Evolutionary conservation across 2,329 filamentous ascomycete species (phyloP).

Genomic region (Stagonosporopsis rhizophila): DNA sequence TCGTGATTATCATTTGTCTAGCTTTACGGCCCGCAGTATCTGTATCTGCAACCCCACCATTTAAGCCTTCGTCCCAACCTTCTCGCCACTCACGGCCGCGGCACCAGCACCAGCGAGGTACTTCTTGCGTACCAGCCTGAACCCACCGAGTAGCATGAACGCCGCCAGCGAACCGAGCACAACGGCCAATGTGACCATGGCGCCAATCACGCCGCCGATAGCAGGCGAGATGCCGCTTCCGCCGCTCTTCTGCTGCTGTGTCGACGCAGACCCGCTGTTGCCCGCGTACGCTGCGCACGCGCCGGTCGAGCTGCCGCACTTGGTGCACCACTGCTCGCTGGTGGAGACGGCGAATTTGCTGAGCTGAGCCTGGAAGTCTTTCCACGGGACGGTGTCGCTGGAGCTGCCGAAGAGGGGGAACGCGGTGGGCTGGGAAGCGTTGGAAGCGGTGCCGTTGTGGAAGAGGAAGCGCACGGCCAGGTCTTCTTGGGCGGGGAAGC

Average conservation of each 20-base stretch:
- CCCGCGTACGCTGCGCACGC: slow-evolving; percentile 63
- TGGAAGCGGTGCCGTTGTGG: slow-evolving; percentile 65
- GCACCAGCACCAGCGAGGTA: slow-evolving; percentile 31
- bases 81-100: not conserved
- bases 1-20: no score
- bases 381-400: slow-evolving; percentile 68
- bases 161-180: slow-evolving; percentile 63
- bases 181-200: slow-evolving; percentile 71
- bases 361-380: slow-evolving; percentile 70
- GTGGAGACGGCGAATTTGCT: slow-evolving; percentile 70
- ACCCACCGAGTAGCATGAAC: slow-evolving; percentile 63
- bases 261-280: slow-evolving; percentile 24
- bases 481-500: slow-evolving; percentile 57
- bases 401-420: slow-evolving; percentile 69
- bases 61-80: slow-evolving; percentile 24
- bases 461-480: slow-evolving; percentile 68
- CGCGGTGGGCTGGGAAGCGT: slow-evolving; percentile 53
- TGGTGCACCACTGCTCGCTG: slow-evolving; percentile 73
- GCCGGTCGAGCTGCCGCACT: slow-evolving; percentile 76
- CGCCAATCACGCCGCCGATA: slow-evolving; percentile 82
- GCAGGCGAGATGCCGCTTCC: slow-evolving; percentile 65
- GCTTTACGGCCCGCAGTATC: no score
- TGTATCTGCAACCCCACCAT: no score
- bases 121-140: slow-evolving; percentile 66
- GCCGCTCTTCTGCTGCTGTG: slow-evolving; percentile 16